A percentile compares a stretch with the other conserved stretches of the same genome.
phyloP scores from a whole-genome alignment of 352 stramenopile species.

The Pythium plurisporium region DNA sequence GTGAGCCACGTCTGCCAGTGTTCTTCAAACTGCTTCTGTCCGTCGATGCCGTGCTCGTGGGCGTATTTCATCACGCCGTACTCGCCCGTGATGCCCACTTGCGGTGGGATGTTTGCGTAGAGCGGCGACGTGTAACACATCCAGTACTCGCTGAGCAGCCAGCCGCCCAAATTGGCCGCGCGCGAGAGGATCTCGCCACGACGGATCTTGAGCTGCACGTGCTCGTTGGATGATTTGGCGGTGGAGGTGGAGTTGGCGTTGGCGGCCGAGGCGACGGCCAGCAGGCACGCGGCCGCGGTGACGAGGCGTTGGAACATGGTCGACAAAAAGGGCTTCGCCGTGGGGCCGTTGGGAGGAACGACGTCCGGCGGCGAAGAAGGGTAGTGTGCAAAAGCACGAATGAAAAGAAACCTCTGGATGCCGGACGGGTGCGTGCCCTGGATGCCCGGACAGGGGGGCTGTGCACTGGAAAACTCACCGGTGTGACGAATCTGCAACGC shows the following conservation, averaged over 20 bases:
- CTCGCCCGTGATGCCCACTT: conserved; percentile 34
- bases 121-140: conserved; percentile 77
- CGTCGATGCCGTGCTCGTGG: conserved; percentile 31
- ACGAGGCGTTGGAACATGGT: conserved; percentile 12
- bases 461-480: too few relatives aligned
- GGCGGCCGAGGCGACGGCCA: conserved; percentile 3
- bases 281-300: conserved; percentile 4
- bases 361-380: too few relatives aligned
- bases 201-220: conserved; percentile 27
- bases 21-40: conserved; percentile 40
- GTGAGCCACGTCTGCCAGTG: conserved; percentile 54
- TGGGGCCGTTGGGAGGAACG: too few relatives aligned
- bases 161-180: conserved; percentile 81
- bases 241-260: neutral
- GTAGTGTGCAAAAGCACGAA: too few relatives aligned
- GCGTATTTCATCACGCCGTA: conserved; percentile 43
- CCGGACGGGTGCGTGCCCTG: too few relatives aligned
- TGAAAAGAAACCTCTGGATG: too few relatives aligned
- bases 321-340: neutral
- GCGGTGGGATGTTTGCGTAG: conserved; percentile 68
- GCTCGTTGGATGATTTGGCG: conserved; percentile 3
- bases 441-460: too few relatives aligned
- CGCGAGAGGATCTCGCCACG: conserved; percentile 35
- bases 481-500: too few relatives aligned
- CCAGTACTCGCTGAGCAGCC: conserved; percentile 78